These are phyloP conservation scores for Myxozyma monticola DNA, from an alignment of 805 yeast species.

Conservation along the genomic window DNA sequence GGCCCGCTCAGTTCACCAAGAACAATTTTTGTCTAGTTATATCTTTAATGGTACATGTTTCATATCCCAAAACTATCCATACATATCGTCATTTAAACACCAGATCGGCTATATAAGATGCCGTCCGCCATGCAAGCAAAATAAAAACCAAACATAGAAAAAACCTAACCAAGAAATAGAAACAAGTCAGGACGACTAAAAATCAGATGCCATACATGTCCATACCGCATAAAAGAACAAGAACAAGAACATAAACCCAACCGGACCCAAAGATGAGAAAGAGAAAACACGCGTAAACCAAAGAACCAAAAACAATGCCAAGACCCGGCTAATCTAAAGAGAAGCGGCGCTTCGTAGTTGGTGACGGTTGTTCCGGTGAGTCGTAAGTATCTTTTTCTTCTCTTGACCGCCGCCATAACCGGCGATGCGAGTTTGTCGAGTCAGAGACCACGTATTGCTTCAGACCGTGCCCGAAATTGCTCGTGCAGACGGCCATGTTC, in stretches of 20 bases:
- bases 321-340: conserved; percentile 13
- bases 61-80: too few relatives aligned
- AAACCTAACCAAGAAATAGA: background rate
- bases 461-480: conserved; percentile 37
- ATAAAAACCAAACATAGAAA: background rate
- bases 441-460: conserved; percentile 22
- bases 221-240: background rate
- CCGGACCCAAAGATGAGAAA: background rate
- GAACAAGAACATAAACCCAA: background rate
- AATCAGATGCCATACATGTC: too few relatives aligned
- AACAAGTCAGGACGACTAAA: too few relatives aligned
- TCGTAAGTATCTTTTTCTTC: background rate
- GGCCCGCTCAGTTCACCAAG: too few relatives aligned
- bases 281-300: too few relatives aligned
- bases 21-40: too few relatives aligned
- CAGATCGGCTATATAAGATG: background rate
- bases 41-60: too few relatives aligned
- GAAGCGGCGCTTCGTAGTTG: conserved; percentile 9
- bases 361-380: too few relatives aligned
- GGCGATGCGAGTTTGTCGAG: background rate
- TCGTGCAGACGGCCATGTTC: conserved; percentile 35
- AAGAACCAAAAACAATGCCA: too few relatives aligned
- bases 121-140: background rate
- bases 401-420: background rate
- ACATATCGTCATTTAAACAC: too few relatives aligned